phyloP scores from a whole-genome alignment of 305 asterid genomes.

The Fraxinus paxiana region DNA sequence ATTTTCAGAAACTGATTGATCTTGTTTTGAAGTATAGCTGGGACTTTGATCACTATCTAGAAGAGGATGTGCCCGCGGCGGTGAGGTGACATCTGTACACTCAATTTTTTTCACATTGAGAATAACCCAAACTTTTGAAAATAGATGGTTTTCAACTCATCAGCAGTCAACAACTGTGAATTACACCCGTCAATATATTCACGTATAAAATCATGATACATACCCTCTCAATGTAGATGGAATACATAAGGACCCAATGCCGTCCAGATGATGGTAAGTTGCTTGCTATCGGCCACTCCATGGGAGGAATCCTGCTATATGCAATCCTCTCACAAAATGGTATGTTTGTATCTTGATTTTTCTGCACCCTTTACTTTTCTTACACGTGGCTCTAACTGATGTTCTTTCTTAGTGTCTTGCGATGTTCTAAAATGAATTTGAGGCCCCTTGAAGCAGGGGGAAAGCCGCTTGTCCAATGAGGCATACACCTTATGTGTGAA shows the following conservation, averaged over 20 bases:
- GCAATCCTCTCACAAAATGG: slow-evolving; percentile 35
- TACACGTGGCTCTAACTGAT: neutral
- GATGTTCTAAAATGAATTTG: neutral
- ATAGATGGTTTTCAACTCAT: neutral
- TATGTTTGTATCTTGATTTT: neutral
- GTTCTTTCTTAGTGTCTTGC: neutral
- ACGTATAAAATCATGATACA: neutral
- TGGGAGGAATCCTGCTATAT: slow-evolving; percentile 42
- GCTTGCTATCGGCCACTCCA: slow-evolving; percentile 42
- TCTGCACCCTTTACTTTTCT: neutral
- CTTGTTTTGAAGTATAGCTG: slow-evolving; percentile 28
- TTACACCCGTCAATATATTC: neutral
- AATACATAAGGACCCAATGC: slow-evolving; percentile 28
- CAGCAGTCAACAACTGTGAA: neutral
- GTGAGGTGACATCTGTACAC: slow-evolving; percentile 33
- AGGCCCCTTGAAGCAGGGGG: neutral
- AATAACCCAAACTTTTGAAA: neutral
- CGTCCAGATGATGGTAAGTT: slow-evolving; percentile 30
- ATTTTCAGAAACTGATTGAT: slow-evolving; percentile 28
- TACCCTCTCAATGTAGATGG: slow-evolving; percentile 25
- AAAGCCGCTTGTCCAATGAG: neutral
- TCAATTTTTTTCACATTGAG: neutral
- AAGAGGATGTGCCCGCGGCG: slow-evolving; percentile 38
- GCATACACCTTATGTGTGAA: neutral
- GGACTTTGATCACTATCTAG: slow-evolving; percentile 40